Evolutionary conservation across 2,329 filamentous ascomycete species (phyloP).

Genomic region (Coniosporium tulheliwenetii): DNA sequence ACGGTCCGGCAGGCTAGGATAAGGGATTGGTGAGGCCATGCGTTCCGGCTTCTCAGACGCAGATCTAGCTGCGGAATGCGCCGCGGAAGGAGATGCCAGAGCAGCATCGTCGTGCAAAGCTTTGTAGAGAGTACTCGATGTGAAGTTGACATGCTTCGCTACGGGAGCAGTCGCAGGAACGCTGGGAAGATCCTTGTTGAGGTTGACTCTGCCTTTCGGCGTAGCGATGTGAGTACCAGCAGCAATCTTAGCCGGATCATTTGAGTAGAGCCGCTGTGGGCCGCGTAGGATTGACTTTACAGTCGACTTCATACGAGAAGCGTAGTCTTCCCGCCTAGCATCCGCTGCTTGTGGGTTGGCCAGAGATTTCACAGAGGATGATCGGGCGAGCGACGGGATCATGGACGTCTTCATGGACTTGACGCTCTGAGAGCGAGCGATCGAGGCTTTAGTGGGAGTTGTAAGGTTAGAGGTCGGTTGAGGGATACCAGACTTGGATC

Average conservation of each 20-base stretch:
- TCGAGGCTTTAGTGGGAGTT: conserved; percentile 65
- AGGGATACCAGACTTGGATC: conserved; percentile 30
- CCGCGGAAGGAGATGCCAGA: no score
- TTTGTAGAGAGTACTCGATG: conserved; percentile 45
- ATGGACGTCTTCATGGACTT: conserved; percentile 31
- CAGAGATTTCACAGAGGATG: conserved; percentile 38
- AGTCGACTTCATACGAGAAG: conserved; percentile 1
- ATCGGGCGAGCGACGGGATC: conserved; percentile 35
- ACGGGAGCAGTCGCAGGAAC: conserved; percentile 50
- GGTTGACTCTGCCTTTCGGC: conserved; percentile 15
- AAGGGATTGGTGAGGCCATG: no score
- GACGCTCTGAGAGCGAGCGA: conserved; percentile 43
- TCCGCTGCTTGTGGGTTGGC: conserved; percentile 26
- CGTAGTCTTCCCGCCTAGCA: conserved; percentile 19
- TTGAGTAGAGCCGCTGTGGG: conserved; percentile 41
- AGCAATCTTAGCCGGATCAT: conserved; percentile 42
- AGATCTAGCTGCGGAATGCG: no score
- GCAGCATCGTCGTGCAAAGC: conserved; percentile 14
- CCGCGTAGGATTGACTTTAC: conserved; percentile 46
- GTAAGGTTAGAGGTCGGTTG: conserved; percentile 38
- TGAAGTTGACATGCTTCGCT: conserved; percentile 73
- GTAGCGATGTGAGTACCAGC: conserved; percentile 41
- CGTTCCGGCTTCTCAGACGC: no score
- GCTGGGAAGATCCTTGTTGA: conserved; percentile 38
- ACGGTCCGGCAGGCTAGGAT: no score